phyloP scores from a whole-genome alignment of 2,329 filamentous ascomycete genomes.

The Verticillium albo-atrum region DNA sequence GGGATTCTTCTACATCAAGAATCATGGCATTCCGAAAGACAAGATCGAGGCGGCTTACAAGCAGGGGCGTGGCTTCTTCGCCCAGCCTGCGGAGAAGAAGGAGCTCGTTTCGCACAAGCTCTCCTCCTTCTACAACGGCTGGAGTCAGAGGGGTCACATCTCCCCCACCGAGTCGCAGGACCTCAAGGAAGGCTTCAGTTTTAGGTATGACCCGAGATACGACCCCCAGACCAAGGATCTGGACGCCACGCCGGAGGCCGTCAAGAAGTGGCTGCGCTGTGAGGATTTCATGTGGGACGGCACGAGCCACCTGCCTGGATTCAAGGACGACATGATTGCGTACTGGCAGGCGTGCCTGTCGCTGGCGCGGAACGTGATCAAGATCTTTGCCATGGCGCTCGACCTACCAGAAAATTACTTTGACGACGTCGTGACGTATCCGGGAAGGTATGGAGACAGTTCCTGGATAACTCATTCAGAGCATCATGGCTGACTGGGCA shows the following conservation, averaged over 20 bases:
- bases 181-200: slow-evolving; percentile 19
- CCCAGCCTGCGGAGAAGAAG: slow-evolving; percentile 22
- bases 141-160: slow-evolving; percentile 20
- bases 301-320: slow-evolving; percentile 9
- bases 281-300: slow-evolving; percentile 15
- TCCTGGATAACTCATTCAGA: not conserved
- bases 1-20: slow-evolving; percentile 43
- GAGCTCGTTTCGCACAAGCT: slow-evolving; percentile 15
- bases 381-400: slow-evolving; percentile 16
- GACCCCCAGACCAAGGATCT: slow-evolving; percentile 34
- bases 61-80: slow-evolving; percentile 21
- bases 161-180: slow-evolving; percentile 25
- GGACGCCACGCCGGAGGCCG: slow-evolving; percentile 6
- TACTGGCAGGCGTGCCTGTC: slow-evolving; percentile 15
- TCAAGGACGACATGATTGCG: slow-evolving; percentile 9
- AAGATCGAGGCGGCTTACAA: slow-evolving; percentile 19
- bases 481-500: not conserved
- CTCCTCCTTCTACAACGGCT: slow-evolving; percentile 32
- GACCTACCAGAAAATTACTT: slow-evolving; percentile 16
- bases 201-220: slow-evolving; percentile 34
- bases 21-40: slow-evolving; percentile 32
- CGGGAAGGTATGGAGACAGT: slow-evolving; percentile 5
- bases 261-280: slow-evolving; percentile 12
- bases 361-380: slow-evolving; percentile 18
- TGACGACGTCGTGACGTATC: slow-evolving; percentile 12